Conservation (phyloP, 2,329 filamentous ascomycete genomes). For the Colletotrichum shisoi region DNA sequence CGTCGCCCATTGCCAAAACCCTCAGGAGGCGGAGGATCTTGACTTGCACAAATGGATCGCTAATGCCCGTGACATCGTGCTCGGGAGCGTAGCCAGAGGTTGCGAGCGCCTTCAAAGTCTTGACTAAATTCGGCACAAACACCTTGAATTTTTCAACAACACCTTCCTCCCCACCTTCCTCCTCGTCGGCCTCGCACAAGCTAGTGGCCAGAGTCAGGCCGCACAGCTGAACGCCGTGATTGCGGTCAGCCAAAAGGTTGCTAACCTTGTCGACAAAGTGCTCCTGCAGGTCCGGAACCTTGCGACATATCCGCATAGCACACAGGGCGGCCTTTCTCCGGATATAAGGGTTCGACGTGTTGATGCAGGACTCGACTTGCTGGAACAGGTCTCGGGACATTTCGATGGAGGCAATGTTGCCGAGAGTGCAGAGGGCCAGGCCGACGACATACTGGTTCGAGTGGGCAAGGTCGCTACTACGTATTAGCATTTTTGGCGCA, state of each 20-base stretch:
- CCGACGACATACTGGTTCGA: slow-evolving; percentile 99
- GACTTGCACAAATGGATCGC: slow-evolving; percentile 96
- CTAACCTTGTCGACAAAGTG: slow-evolving; percentile 96
- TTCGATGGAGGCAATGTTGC: slow-evolving; percentile 96
- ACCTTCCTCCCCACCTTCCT: slow-evolving; percentile 86
- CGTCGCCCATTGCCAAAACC: slow-evolving; percentile 85
- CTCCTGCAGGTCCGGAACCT: slow-evolving; percentile 95
- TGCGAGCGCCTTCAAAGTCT: slow-evolving; percentile 88
- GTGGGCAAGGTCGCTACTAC: slow-evolving; percentile 84
- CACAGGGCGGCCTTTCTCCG: slow-evolving; percentile 96
- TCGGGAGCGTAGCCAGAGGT: slow-evolving; percentile 97
- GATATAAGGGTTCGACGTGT: slow-evolving; percentile 97
- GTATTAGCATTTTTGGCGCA: slow-evolving; percentile 47
- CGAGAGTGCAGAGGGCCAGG: slow-evolving; percentile 91
- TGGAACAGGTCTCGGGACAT: slow-evolving; percentile 98
- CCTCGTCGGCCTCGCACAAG: slow-evolving; percentile 93
- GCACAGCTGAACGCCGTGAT: slow-evolving; percentile 93
- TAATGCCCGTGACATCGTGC: slow-evolving; percentile 97
- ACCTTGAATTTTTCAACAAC: slow-evolving; percentile 91
- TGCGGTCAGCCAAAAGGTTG: slow-evolving; percentile 85
- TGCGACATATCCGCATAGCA: slow-evolving; percentile 97
- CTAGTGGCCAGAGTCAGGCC: slow-evolving; percentile 90
- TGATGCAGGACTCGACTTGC: slow-evolving; percentile 90
- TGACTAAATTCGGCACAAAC: slow-evolving; percentile 83
- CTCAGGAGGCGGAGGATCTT: slow-evolving; percentile 89